phyloP scores from a whole-genome alignment of 1,284 basidiomycete species.

The Porogramme epimiltina region DNA sequence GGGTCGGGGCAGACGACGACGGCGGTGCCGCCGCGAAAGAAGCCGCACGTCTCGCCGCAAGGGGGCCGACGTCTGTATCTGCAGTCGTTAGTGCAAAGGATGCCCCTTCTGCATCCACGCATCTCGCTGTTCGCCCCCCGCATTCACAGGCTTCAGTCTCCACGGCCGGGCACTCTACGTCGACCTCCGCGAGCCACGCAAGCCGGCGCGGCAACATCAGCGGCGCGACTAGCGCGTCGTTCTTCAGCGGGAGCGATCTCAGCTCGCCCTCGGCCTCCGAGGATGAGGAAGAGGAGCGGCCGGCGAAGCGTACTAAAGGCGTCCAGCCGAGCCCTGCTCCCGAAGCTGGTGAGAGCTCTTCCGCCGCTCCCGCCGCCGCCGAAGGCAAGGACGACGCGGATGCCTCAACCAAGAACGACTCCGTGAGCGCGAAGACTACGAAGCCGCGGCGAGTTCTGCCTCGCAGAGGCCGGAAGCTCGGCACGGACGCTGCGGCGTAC shows the following conservation, averaged over 20 bases:
- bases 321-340: background rate
- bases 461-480: conserved; percentile 33
- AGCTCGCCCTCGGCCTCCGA: conserved; percentile 8
- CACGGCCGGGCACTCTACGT: conserved; percentile 13
- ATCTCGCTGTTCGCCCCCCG: conserved; percentile 7
- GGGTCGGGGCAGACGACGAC: background rate
- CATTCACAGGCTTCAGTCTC: conserved; percentile 27
- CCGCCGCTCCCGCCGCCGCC: background rate
- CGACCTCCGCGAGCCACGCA: conserved; percentile 2
- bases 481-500: conserved; percentile 42
- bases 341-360: background rate
- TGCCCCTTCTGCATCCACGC: too few species aligned
- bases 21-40: background rate
- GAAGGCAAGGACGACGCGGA: background rate
- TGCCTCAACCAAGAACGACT: background rate
- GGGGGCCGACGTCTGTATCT: background rate
- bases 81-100: too few species aligned
- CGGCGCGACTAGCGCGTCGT: conserved; percentile 13
- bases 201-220: conserved; percentile 8
- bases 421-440: background rate
- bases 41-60: background rate
- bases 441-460: background rate
- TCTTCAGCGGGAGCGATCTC: conserved; percentile 23
- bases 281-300: conserved; percentile 18
- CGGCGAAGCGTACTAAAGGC: conserved; percentile 18